A percentile compares a stretch with the other conserved stretches of the same genome.
These are phyloP conservation scores for Paxillus ammoniavirescens DNA, from an alignment of 768 basidiomycete genomes.

Conservation along the genomic window DNA sequence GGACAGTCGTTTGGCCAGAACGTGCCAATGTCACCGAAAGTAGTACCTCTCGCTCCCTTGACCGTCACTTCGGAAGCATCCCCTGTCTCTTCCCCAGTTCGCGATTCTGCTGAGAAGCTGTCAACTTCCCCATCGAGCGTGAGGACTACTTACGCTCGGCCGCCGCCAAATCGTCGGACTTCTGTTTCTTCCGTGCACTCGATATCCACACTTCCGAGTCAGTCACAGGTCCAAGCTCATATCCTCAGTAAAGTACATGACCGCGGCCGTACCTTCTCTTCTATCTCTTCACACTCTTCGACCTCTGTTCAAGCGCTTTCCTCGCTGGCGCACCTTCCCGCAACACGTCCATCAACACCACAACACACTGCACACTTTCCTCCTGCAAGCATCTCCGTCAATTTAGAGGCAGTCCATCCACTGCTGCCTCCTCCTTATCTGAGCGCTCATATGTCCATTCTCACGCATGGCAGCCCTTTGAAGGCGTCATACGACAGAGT, in stretches of 20 bases:
- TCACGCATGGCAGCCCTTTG: conserved; percentile 63
- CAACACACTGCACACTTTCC: conserved; percentile 65
- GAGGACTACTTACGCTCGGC: conserved; percentile 31
- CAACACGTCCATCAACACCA: conserved; percentile 33
- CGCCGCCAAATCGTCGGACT: conserved; percentile 41
- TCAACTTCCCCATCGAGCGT: conserved; percentile 40
- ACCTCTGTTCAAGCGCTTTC: conserved; percentile 52
- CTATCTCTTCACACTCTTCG: conserved; percentile 50
- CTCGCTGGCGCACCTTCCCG: conserved; percentile 54
- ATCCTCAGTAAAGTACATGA: conserved; percentile 36
- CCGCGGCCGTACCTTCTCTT: conserved; percentile 55
- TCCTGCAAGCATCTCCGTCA: conserved; percentile 49
- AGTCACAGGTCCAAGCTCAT: conserved; percentile 33
- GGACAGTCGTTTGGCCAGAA: conserved; percentile 61
- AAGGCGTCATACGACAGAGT: conserved; percentile 72
- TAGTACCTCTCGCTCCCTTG: conserved; percentile 56
- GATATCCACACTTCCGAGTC: conserved; percentile 52
- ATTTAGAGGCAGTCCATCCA: conserved; percentile 64
- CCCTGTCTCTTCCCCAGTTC: conserved; percentile 40
- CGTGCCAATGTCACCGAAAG: conserved; percentile 36
- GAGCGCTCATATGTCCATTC: conserved; percentile 66
- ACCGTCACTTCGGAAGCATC: conserved; percentile 55
- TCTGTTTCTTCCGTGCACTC: conserved; percentile 63
- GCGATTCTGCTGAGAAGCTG: conserved; percentile 17
- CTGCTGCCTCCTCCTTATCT: conserved; percentile 72